A percentile compares a stretch with the other conserved stretches of the same genome.
Conservation (phyloP, 2,329 filamentous ascomycete species). For the Monosporascus ibericus region DNA sequence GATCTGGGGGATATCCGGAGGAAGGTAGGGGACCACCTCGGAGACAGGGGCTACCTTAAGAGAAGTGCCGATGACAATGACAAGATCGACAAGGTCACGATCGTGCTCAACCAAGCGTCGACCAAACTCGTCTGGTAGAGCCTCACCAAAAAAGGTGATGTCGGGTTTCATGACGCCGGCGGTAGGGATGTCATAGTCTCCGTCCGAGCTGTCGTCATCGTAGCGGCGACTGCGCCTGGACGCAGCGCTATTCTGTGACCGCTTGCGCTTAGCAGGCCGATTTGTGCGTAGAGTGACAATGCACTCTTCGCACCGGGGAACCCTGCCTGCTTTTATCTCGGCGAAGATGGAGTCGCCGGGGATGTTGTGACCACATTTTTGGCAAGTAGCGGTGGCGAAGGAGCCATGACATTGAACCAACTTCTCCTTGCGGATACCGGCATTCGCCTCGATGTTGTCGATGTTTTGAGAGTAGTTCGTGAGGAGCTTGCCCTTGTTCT, state of each 20-base stretch:
- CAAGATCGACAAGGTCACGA: constrained; percentile 72
- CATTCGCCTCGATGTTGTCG: constrained; percentile 86
- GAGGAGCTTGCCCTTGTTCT: constrained; percentile 81
- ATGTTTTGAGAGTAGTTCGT: constrained; percentile 99
- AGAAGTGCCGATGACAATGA: constrained; percentile 93
- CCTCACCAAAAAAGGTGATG: constrained; percentile 96
- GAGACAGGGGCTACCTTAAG: constrained; percentile 94
- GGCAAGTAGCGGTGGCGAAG: constrained; percentile 86
- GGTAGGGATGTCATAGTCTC: constrained; percentile 57
- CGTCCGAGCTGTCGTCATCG: constrained; percentile 42
- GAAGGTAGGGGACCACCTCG: constrained; percentile 78
- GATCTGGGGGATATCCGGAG: constrained; percentile 77
- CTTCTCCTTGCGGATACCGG: constrained; percentile 74
- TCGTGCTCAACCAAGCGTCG: constrained; percentile 76
- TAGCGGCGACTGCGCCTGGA: constrained; percentile 30
- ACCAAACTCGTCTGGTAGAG: constrained; percentile 78
- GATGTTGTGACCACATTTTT: constrained; percentile 71
- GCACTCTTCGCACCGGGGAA: constrained; percentile 75
- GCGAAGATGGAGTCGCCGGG: constrained; percentile 72
- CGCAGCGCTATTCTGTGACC: constrained; percentile 40
- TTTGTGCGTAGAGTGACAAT: constrained; percentile 45
- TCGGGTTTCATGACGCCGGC: constrained; percentile 91
- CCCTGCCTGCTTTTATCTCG: constrained; percentile 67
- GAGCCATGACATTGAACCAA: constrained; percentile 95
- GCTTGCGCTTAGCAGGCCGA: constrained; percentile 49